Percentiles rank a stretch among this genome's conserved stretches.
Conservation (phyloP, 2,329 filamentous ascomycete species). For the Herpotrichia juniperi region DNA sequence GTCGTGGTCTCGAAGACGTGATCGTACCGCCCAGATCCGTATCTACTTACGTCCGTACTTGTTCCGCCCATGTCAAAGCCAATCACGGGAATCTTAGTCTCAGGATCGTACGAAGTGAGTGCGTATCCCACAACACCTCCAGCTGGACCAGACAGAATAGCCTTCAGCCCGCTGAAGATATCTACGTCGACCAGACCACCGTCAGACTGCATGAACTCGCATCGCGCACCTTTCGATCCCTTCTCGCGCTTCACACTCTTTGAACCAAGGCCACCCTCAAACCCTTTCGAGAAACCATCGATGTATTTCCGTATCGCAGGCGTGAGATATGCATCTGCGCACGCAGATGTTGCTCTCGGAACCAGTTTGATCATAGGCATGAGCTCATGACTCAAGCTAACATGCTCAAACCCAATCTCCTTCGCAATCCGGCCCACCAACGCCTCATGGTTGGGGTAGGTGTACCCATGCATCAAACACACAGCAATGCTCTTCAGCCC, state of each 20-base stretch:
- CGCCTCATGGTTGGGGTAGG: conserved; percentile 84
- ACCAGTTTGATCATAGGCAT: conserved; percentile 91
- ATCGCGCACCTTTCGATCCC: conserved; percentile 74
- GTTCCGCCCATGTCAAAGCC: conserved; percentile 97
- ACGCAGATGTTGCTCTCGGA: conserved; percentile 75
- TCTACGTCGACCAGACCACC: conserved; percentile 75
- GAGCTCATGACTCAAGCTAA: conserved; percentile 79
- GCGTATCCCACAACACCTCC: conserved; percentile 93
- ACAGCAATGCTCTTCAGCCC: conserved; percentile 85
- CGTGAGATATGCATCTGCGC: conserved; percentile 80
- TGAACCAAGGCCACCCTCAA: conserved; percentile 78
- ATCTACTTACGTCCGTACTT: conserved; percentile 88
- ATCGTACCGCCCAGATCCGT: conserved; percentile 83
- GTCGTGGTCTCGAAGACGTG: conserved; percentile 95
- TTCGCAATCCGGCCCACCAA: conserved; percentile 76
- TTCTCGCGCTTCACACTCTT: conserved; percentile 72
- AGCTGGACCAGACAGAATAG: conserved; percentile 88
- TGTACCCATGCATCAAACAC: conserved; percentile 91
- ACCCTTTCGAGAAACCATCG: conserved; percentile 77
- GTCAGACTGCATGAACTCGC: conserved; percentile 95
- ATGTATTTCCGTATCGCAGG: conserved; percentile 81
- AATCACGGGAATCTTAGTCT: conserved; percentile 84
- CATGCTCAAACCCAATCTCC: conserved; percentile 82
- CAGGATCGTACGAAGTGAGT: conserved; percentile 84
- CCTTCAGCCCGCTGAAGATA: conserved; percentile 81